Evolutionary conservation across 2,329 filamentous ascomycete species (phyloP).

Genomic region (Stemphylium lycopersici): DNA sequence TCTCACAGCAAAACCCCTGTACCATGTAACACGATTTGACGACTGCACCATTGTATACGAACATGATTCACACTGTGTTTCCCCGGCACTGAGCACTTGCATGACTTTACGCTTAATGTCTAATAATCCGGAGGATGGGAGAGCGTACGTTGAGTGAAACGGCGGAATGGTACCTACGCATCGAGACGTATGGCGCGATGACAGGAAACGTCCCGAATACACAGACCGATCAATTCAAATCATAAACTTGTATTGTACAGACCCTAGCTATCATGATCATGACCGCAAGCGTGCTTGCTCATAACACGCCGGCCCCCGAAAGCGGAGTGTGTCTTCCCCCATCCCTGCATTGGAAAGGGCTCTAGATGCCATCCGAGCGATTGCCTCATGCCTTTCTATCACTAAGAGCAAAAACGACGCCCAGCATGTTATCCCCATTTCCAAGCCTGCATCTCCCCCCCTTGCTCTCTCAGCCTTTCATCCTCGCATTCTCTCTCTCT

Average conservation of each 20-base stretch:
- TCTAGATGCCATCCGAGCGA: background rate
- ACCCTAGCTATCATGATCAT: conserved; percentile 1
- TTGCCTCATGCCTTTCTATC: background rate
- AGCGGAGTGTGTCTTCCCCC: background rate
- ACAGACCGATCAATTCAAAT: conserved; percentile 2
- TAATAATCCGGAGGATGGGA: background rate
- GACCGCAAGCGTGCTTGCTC: background rate
- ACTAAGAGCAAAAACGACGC: too few species aligned
- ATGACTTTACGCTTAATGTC: background rate
- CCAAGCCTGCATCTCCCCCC: background rate
- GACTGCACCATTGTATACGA: background rate
- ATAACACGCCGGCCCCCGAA: background rate
- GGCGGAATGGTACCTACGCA: background rate
- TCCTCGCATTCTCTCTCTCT: background rate
- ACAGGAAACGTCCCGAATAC: background rate
- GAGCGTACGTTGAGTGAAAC: too few species aligned
- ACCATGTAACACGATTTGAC: background rate
- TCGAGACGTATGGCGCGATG: background rate
- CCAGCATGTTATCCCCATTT: too few species aligned
- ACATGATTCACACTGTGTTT: background rate
- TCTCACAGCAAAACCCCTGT: background rate
- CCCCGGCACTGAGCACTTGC: background rate
- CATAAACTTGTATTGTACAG: conserved; percentile 27
- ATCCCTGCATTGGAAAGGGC: background rate
- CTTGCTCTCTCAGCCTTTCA: background rate